phyloP scores from a whole-genome alignment of 1,284 basidiomycete genomes.

The Omphalotus olearius region DNA sequence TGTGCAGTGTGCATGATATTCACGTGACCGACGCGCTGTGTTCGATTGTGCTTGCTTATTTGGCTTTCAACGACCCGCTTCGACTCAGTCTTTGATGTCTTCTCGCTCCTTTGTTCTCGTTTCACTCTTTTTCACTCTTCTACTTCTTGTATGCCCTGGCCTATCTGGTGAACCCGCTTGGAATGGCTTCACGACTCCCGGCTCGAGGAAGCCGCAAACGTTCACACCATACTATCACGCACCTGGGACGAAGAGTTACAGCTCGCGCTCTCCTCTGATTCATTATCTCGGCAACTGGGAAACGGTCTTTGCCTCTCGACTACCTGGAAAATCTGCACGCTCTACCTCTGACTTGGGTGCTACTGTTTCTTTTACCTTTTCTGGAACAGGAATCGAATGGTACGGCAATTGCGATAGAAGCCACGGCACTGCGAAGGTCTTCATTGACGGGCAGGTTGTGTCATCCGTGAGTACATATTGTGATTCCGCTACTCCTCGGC shows the following conservation, averaged over 20 bases:
- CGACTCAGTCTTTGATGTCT: no score
- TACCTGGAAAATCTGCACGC: slow-evolving; percentile 46
- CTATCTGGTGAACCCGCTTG: slow-evolving; percentile 44
- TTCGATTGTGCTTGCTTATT: no score
- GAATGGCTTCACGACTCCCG: slow-evolving; percentile 60
- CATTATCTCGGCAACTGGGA: slow-evolving; percentile 59
- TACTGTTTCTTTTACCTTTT: slow-evolving; percentile 55
- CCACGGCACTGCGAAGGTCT: slow-evolving; percentile 55
- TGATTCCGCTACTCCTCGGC: slow-evolving; percentile 14
- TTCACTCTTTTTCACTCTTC: slow-evolving; percentile 9
- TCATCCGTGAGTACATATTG: slow-evolving; percentile 46
- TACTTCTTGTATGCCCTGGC: slow-evolving; percentile 3
- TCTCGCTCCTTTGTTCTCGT: no score
- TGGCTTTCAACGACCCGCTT: no score
- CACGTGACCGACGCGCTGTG: no score
- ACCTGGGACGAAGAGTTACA: slow-evolving; percentile 64
- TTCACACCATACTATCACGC: slow-evolving; percentile 72
- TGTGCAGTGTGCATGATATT: no score
- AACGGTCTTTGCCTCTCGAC: slow-evolving; percentile 45
- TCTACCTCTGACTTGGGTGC: slow-evolving; percentile 47
- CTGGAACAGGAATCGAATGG: slow-evolving; percentile 72
- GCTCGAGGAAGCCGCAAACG: slow-evolving; percentile 36
- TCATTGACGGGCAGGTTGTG: slow-evolving; percentile 49
- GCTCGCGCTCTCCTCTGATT: slow-evolving; percentile 60
- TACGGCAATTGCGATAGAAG: slow-evolving; percentile 56